Evolutionary conservation across 2,329 filamentous ascomycete species (phyloP).

Genomic region (Mycosphaerelloides madeirae): DNA sequence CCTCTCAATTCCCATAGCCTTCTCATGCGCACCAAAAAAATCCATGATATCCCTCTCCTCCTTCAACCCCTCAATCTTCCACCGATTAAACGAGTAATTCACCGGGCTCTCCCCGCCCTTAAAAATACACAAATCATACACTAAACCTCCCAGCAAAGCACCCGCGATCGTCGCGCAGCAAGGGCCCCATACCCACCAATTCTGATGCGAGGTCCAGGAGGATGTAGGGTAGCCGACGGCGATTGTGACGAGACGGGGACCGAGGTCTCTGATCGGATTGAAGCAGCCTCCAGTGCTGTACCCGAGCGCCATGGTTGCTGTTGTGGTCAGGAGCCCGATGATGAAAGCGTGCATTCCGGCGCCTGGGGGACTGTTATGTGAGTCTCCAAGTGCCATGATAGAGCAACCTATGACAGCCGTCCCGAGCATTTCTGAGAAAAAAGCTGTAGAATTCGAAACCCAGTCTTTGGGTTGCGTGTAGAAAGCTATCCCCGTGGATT

Average conservation of each 20-base stretch:
- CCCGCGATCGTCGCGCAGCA: conserved; percentile 39
- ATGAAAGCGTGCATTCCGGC: conserved; percentile 51
- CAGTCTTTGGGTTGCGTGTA: conserved; percentile 28
- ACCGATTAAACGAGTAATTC: conserved; percentile 41
- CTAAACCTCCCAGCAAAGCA: conserved; percentile 40
- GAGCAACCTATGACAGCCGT: conserved; percentile 37
- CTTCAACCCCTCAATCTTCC: conserved; percentile 22
- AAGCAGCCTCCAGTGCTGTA: conserved; percentile 47
- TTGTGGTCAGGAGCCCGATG: conserved; percentile 41
- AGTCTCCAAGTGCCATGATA: conserved; percentile 36
- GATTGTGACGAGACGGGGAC: conserved; percentile 44
- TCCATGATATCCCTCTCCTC: conserved; percentile 18
- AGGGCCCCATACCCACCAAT: conserved; percentile 48
- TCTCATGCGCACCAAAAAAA: conserved; percentile 13
- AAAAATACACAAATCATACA: conserved; percentile 51
- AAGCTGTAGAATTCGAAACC: conserved; percentile 36
- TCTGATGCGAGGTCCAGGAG: conserved; percentile 30
- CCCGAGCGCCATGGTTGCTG: conserved; percentile 39
- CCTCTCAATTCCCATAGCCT: conserved; percentile 14
- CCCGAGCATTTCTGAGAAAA: conserved; percentile 41
- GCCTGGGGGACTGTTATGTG: conserved; percentile 32
- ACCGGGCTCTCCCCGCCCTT: conserved; percentile 47
- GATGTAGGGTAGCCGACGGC: conserved; percentile 42
- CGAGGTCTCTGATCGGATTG: conserved; percentile 50
- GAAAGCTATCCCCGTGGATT: conserved; percentile 22